phyloP scores from a whole-genome alignment of 2,329 filamentous ascomycete genomes.

The Sporothrix brasiliensis region DNA sequence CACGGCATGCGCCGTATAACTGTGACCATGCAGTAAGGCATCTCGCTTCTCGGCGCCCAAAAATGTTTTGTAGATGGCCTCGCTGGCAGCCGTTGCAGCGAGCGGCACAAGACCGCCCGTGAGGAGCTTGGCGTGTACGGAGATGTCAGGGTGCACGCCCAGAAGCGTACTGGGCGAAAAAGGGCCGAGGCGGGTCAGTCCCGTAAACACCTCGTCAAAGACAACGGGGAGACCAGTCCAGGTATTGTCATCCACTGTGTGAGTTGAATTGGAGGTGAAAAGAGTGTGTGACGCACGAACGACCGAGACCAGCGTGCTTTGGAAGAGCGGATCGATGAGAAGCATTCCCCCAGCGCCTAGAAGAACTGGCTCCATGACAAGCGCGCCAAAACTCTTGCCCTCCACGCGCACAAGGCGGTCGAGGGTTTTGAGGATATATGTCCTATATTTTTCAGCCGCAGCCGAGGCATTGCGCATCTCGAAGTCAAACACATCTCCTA shows the following conservation, averaged over 20 bases:
- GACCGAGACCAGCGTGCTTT: constrained; percentile 68
- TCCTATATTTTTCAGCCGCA: constrained; percentile 57
- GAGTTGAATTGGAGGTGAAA: not conserved
- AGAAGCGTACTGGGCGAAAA: constrained; percentile 73
- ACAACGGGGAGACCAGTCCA: constrained; percentile 79
- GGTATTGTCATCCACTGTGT: constrained; percentile 37
- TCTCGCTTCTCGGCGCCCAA: constrained; percentile 73
- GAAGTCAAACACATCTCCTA: constrained; percentile 20
- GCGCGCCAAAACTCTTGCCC: constrained; percentile 70
- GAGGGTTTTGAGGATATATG: constrained; percentile 61
- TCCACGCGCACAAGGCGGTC: constrained; percentile 52
- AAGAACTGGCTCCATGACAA: constrained; percentile 79
- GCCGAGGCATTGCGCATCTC: constrained; percentile 42
- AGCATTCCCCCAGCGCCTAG: constrained; percentile 84
- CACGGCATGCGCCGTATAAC: constrained; percentile 81
- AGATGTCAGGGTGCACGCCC: constrained; percentile 69
- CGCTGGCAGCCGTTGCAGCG: constrained; percentile 73
- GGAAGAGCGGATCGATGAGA: constrained; percentile 82
- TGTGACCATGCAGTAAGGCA: constrained; percentile 80
- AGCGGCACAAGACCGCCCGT: constrained; percentile 80
- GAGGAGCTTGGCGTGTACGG: constrained; percentile 80
- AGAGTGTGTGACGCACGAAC: constrained; percentile 56
- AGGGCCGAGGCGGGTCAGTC: constrained; percentile 77
- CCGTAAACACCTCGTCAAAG: constrained; percentile 87
- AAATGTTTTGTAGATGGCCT: constrained; percentile 73